phyloP scores from a whole-genome alignment of 1,284 basidiomycete genomes.

The Malassezia restricta region DNA sequence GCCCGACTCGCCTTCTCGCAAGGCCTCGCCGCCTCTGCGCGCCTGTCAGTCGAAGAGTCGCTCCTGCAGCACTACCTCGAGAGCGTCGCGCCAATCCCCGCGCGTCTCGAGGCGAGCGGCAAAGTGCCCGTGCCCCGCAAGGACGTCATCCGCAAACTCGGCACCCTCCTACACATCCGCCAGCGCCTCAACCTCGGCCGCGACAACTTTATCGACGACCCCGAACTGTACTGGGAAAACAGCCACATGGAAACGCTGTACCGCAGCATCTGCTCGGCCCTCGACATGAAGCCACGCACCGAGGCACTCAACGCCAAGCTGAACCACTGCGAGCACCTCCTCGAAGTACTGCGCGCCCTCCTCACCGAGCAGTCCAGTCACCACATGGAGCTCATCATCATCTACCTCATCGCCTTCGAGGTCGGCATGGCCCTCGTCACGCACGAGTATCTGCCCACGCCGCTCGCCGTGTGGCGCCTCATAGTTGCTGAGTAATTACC shows the following conservation, averaged over 20 bases:
- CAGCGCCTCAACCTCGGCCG: slow-evolving; percentile 35
- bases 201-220: slow-evolving; percentile 43
- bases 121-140: slow-evolving; percentile 35
- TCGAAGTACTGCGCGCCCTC: slow-evolving; percentile 37
- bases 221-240: slow-evolving; percentile 45
- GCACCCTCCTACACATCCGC: slow-evolving; percentile 34
- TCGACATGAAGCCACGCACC: slow-evolving; percentile 38
- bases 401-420: slow-evolving; percentile 36
- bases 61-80: slow-evolving; percentile 27
- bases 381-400: slow-evolving; percentile 42
- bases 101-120: slow-evolving; percentile 26
- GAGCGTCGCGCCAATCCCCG: slow-evolving; percentile 26
- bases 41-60: slow-evolving; percentile 36
- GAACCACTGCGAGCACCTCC: slow-evolving; percentile 39
- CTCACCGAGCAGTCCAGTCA: slow-evolving; percentile 39
- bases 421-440: slow-evolving; percentile 27
- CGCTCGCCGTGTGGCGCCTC: slow-evolving; percentile 9
- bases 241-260: slow-evolving; percentile 35
- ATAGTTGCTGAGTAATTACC: too few relatives aligned
- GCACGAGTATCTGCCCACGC: slow-evolving; percentile 31
- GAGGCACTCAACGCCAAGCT: slow-evolving; percentile 41
- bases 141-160: slow-evolving; percentile 38
- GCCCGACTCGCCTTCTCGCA: slow-evolving; percentile 40
- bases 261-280: slow-evolving; percentile 30
- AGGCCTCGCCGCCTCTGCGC: slow-evolving; percentile 39